Base-by-base conservation (phyloP, 106 monocot species). In the Acanthochlamys bracteata region DNA sequence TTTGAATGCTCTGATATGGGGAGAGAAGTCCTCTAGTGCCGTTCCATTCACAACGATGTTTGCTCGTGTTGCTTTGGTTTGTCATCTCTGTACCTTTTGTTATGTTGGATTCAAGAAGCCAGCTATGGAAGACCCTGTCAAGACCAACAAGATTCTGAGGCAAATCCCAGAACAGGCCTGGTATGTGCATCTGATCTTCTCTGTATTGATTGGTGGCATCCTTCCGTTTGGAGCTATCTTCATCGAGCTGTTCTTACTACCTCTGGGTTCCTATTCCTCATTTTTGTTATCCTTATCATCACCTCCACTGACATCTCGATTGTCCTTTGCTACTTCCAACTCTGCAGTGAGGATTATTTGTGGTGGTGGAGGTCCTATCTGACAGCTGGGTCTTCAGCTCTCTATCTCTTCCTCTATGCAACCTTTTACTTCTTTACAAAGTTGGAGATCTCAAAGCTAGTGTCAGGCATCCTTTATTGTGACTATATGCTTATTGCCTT, bases 281-380 rank as follows among this genome's bases (percentile, higher is more conserved):
- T 96, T 3, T 91, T 96, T 62, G 20, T 83, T 53, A 96, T 96
- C 41, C 90, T 96, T 1, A 60, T 96, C 0, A 62, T 96, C 59
- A 96, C 96, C 41, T 96, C 91, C 65, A 88, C 91, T 0, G 96
- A 96, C 80, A 96, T 96, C 69, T 82, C 96, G 0, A 83, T 96
- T 15, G 91, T 96, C 24, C 81, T 96, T 13, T 96, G 96, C 78
- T 96, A 96, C 66, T 96, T 96, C 76, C 96, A 96, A 76, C 84
- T 96, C 1, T 96, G 96, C 76, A 85, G 91, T 39, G 96, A 96
- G 69, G 96, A 96, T 71, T 96, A 96, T 51, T 67, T 74, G 33
- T 96, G 96, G 96, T 96, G 96, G 96, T 96, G 96, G 96, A 82
- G 96, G 53, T 72, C 96, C 1, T 96, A 96, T 55, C 57, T 96